A percentile compares a stretch with the other conserved stretches of the same genome.
Conservation (phyloP, 768 basidiomycete species). For the Mrakia hoshinonis region DNA sequence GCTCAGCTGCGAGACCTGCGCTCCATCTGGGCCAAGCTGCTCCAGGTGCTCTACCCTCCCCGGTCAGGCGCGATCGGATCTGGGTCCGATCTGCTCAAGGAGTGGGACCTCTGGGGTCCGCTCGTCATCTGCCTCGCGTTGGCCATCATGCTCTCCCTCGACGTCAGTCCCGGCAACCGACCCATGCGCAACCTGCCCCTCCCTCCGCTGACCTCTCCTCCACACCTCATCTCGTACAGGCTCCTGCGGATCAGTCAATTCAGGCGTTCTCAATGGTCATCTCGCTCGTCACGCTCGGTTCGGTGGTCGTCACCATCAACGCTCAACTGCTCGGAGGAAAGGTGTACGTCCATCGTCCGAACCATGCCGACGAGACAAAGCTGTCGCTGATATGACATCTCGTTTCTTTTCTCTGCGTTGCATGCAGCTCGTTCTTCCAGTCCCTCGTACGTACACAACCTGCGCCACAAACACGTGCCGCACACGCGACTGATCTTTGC, state of each 20-base stretch:
- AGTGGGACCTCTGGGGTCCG: constrained; percentile 31
- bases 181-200: no score
- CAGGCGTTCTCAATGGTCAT: constrained; percentile 30
- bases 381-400: no score
- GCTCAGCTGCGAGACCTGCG: constrained; percentile 23
- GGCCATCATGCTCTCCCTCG: constrained; percentile 28
- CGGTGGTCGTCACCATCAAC: constrained; percentile 26
- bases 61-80: not conserved
- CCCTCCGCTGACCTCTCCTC: no score
- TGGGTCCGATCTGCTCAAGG: constrained; percentile 19
- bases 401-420: no score
- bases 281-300: constrained; percentile 29
- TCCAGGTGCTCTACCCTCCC: constrained; percentile 28
- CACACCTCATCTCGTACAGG: not conserved
- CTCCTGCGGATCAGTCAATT: constrained; percentile 21
- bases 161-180: constrained; percentile 14
- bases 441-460: constrained; percentile 26
- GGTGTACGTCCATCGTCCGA: constrained; percentile 22
- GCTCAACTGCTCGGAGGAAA: constrained; percentile 29
- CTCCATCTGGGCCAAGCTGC: constrained; percentile 29
- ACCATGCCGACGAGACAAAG: no score
- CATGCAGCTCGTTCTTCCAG: constrained; percentile 29
- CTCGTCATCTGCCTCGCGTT: constrained; percentile 27
- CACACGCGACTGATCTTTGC: not conserved
- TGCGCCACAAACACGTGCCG: no score